Evolutionary conservation across 163 green algal genomes (phyloP), one percentile per base, ranked within the genome.

Genomic region (Trebouxia gelatinosa): DNA sequence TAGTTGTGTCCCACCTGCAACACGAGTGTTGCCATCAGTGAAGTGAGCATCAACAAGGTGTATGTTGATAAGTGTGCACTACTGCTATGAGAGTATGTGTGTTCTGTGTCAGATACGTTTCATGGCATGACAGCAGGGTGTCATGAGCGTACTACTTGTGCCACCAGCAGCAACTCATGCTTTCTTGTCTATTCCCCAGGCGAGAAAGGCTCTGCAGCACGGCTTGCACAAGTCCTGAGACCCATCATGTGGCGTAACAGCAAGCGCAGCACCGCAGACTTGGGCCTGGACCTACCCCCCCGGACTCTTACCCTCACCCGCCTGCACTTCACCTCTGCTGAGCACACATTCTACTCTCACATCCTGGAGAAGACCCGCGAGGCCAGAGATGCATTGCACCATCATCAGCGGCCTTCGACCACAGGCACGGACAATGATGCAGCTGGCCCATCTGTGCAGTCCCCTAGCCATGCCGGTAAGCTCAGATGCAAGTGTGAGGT

Each of bases 221-320:
- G 79, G 23, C 87, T 95, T 68, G 62, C 58, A 11, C 37, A 72
- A 6, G 79, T 90, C 78, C 72, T 95, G 70, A 75, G 84, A 74
- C 87, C 87, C n/a, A 74, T 94, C 78, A 92, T 93, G 88, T 94
- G 91, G 91, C 86, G 91, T 65, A 92, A 87, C 80, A 88, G 79
- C 81, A 94, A 94, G 82, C 80, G 78, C 0, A 80, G 75, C 37
- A 85, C 85, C 26, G 81, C 81, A 32, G 46, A 39, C 35, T n/a
- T 62, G 13, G 91, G 95, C 71, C 80, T 90, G 72, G 64, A 77
- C n/a, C 87, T 95, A 68, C 91, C 91, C 2, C 81, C 76, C 3
- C 81, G 90, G 66, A 61, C 67, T 26, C 84, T 93, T 48, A 83
- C 68, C 70, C 51, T 79, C 32, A 84, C 84, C 17, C 83, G 76